Percentiles rank a stretch among this genome's conserved stretches.
Conservation (phyloP, 805 yeast genomes). For the Saccharomyces eubayanus region DNA sequence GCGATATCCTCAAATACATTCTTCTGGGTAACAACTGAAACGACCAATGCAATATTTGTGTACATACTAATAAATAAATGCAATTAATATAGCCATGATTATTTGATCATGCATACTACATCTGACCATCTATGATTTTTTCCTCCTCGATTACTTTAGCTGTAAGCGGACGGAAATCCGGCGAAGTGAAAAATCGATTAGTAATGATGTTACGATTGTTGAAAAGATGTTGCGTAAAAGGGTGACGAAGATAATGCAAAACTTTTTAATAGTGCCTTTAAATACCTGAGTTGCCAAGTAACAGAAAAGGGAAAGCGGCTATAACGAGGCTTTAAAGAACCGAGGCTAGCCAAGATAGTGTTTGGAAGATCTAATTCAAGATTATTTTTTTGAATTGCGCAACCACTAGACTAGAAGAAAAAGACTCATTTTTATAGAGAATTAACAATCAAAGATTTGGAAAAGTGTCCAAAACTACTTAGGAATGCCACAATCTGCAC, state of each 20-base stretch:
- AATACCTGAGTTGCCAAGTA: not conserved
- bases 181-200: not conserved
- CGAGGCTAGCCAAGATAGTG: not conserved
- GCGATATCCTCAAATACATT: slow-evolving; percentile 82
- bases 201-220: not conserved
- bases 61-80: not conserved
- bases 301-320: not conserved
- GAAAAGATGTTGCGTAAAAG: not conserved
- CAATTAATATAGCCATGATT: not conserved
- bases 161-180: not conserved
- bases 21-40: slow-evolving; percentile 46
- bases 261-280: not conserved
- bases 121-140: not conserved
- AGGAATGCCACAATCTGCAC: not conserved
- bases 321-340: not conserved
- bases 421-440: not conserved
- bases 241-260: not conserved
- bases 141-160: not conserved
- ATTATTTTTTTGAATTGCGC: not conserved
- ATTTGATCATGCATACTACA: not conserved
- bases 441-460: not conserved
- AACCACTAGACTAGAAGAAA: not conserved
- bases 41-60: not conserved
- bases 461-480: not conserved
- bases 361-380: not conserved